Evolutionary conservation across 2,329 filamentous ascomycete species (phyloP), one percentile per base, ranked within the genome.

Genomic region (Scedosporium dehoogii): DNA sequence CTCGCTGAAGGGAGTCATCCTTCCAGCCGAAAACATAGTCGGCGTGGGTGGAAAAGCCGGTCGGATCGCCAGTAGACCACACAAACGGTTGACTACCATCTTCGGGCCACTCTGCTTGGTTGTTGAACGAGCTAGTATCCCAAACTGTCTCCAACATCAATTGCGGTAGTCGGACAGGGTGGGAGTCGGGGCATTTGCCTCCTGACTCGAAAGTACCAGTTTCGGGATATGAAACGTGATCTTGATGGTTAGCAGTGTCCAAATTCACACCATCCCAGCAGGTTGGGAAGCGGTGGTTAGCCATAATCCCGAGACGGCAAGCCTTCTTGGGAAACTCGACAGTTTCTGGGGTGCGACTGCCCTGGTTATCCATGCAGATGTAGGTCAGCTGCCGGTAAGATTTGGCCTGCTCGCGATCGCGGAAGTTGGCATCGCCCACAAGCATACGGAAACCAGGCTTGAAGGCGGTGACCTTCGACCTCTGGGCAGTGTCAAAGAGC

Each of bases 381-480:
- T 73, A 75, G 6, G 72, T 74, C 10, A 76, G 66, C 64, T 76
- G 76, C 7, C 74, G 74, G 69, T 70, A 78, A 33, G 74, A 73
- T 41, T 70, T 62, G 4, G 72, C 67, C 21, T 73, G 63, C 2
- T 73, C 71, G 42, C 72, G 71, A 64, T 67, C 70, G 6, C 68
- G 67, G 70, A 69, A 73, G 4, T 68, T 67, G 18, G 73, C 68
- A 64, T 79, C 73, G 64, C 77, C 77, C 55, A 78, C 73, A 16
- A 79, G 73, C 77, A 79, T 79, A 65, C 77, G 76, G 72, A 79
- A 79, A 27, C 72, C 81, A 65, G 74, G 73, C 69, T 77, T 76
- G 71, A 79, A 79, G 21, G 76, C 76, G 1, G 75, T 78, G 16
- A 78, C 75, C 6, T 70, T 73, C 3, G 70, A 41, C 18, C 64